phyloP scores from a whole-genome alignment of 192 early-diverging fungal species.

The Coemansia sp. region DNA sequence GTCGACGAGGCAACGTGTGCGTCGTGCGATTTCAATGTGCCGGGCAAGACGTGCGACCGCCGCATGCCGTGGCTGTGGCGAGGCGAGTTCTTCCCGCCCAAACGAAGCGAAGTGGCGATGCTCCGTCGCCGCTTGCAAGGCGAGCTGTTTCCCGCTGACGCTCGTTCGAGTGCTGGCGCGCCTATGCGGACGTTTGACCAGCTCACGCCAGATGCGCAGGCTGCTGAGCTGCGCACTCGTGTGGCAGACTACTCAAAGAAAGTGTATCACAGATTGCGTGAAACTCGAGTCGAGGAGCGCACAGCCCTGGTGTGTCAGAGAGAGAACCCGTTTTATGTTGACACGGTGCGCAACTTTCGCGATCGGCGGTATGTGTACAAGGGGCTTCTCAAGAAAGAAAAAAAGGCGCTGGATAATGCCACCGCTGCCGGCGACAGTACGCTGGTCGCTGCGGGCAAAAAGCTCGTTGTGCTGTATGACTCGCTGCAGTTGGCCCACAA shows the following conservation, averaged over 20 bases:
- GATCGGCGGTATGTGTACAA: constrained; percentile 99
- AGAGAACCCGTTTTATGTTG: constrained; percentile 97
- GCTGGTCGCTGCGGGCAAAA: constrained; percentile 78
- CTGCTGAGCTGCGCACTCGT: constrained; percentile 71
- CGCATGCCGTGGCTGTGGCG: constrained; percentile 97
- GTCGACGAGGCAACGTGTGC: constrained; percentile 86
- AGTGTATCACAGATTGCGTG: constrained; percentile 81
- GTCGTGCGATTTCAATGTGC: constrained; percentile 88
- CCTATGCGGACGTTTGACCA: constrained; percentile 65
- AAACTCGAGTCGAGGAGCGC: constrained; percentile 77
- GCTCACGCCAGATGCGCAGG: constrained; percentile 66
- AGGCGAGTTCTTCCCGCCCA: constrained; percentile 92
- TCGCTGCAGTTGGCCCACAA: constrained; percentile 98
- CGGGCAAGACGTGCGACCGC: constrained; percentile 86
- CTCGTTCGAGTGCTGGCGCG: constrained; percentile 24
- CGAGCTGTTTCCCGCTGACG: constrained; percentile 74
- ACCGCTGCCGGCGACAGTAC: constrained; percentile 61
- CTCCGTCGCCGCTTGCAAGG: constrained; percentile 79
- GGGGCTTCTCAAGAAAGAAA: constrained; percentile 87
- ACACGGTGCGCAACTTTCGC: constrained; percentile 94
- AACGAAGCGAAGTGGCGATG: constrained; percentile 88
- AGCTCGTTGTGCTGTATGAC: constrained; percentile 94
- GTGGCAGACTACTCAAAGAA: constrained; percentile 84
- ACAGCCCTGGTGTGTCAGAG: constrained; percentile 94
- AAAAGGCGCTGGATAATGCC: constrained; percentile 78